These are phyloP conservation scores for Mucor velutinosus DNA, from an alignment of 371 early-diverging fungal genomes.

Conservation along the genomic window DNA sequence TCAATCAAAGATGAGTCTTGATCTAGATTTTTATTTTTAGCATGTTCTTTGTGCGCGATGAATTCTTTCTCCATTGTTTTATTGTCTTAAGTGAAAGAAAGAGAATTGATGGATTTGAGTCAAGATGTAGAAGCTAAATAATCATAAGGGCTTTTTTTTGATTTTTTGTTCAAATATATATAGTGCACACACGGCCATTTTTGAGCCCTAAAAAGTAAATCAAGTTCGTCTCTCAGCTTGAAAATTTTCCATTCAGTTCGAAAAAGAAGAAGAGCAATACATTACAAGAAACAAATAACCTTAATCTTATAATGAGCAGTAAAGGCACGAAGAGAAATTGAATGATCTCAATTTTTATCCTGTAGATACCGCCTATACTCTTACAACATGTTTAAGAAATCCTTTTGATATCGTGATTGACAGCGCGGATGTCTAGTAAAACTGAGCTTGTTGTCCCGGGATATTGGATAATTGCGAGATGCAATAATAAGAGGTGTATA, in stretches of 20 bases:
- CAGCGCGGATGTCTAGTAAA: too few species aligned
- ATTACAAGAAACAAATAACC: not conserved
- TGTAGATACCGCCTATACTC: not conserved
- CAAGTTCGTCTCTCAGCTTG: not conserved
- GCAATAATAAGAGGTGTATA: too few species aligned
- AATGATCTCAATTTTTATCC: not conserved
- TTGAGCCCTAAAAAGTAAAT: not conserved
- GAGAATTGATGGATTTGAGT: not conserved
- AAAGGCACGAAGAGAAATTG: not conserved
- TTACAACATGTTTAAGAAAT: not conserved
- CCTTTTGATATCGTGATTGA: too few species aligned
- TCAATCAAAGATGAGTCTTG: not conserved
- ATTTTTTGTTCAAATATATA: not conserved
- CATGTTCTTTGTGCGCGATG: not conserved
- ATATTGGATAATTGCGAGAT: too few species aligned
- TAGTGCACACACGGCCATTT: not conserved
- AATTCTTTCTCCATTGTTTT: not conserved
- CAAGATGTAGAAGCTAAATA: not conserved
- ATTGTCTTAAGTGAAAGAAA: not conserved
- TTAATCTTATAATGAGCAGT: not conserved
- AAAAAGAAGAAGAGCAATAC: not conserved
- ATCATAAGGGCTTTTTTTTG: not conserved
- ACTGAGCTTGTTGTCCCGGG: too few species aligned
- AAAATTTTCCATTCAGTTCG: not conserved
- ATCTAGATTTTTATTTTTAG: not conserved